Percentiles rank a stretch among this genome's conserved stretches.
phyloP scores from a whole-genome alignment of 768 basidiomycete species.

The Tricholoma bakamatsutake region DNA sequence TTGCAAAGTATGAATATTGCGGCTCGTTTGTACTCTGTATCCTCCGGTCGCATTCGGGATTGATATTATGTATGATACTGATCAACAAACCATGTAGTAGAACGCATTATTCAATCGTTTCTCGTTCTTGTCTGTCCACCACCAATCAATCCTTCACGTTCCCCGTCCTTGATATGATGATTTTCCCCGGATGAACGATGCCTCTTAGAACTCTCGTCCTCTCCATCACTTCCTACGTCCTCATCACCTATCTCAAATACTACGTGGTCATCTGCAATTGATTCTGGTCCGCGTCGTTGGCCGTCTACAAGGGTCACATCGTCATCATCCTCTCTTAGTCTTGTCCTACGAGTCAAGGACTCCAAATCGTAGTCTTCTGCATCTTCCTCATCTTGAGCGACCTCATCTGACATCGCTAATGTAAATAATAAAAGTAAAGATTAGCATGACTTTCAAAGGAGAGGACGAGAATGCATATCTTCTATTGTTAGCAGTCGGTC shows the following conservation, averaged over 20 bases:
- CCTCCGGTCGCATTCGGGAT: constrained; percentile 82
- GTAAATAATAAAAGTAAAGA: constrained; percentile 36
- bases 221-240: constrained; percentile 60
- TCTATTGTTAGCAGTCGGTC: constrained; percentile 85
- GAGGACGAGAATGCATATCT: constrained; percentile 48
- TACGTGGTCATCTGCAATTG: constrained; percentile 59
- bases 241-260: constrained; percentile 92
- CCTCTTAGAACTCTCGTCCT: constrained; percentile 51
- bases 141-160: constrained; percentile 63
- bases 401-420: constrained; percentile 93
- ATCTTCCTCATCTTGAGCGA: constrained; percentile 92
- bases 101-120: constrained; percentile 24
- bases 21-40: constrained; percentile 79
- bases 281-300: constrained; percentile 40
- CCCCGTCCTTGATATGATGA: constrained; percentile 41
- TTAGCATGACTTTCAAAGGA: constrained; percentile 13
- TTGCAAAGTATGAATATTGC: constrained; percentile 96
- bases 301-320: constrained; percentile 68
- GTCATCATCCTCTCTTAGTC: constrained; percentile 55
- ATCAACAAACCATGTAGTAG: constrained; percentile 15
- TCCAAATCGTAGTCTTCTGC: constrained; percentile 92
- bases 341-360: constrained; percentile 53
- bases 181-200: constrained; percentile 47
- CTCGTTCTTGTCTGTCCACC: constrained; percentile 27
- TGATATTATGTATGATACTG: constrained; percentile 25